These are phyloP conservation scores for Calonectria montana DNA, from an alignment of 2,329 filamentous ascomycete genomes.

Conservation along the genomic window DNA sequence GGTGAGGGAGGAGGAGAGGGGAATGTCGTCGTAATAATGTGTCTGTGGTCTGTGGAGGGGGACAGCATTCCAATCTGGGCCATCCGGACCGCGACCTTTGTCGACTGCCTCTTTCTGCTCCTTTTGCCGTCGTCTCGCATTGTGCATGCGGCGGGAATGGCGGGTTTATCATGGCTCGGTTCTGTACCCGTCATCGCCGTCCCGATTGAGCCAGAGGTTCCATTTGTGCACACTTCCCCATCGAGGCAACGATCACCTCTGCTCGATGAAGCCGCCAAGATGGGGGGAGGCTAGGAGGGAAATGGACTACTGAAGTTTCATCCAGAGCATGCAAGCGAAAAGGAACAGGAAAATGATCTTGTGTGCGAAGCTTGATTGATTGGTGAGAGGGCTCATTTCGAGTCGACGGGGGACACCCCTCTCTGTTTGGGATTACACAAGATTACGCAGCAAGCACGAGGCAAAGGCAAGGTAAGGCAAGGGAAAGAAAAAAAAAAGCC, in stretches of 20 bases:
- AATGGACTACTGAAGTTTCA: conserved; percentile 3
- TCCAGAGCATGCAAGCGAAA: background rate
- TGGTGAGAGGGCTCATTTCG: conserved; percentile 9
- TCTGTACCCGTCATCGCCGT: background rate
- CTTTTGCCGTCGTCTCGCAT: background rate
- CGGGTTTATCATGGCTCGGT: background rate
- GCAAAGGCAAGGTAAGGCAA: background rate
- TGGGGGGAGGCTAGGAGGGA: background rate
- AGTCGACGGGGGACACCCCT: conserved; percentile 10
- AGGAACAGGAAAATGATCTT: conserved; percentile 16
- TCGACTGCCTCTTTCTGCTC: background rate
- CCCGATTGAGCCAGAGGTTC: background rate
- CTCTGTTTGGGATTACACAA: conserved; percentile 1
- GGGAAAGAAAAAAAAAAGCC: background rate
- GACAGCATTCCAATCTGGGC: background rate
- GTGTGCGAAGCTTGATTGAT: background rate
- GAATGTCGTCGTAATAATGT: conserved; percentile 1
- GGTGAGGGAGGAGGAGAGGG: background rate
- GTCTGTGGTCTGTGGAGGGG: background rate
- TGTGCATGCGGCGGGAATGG: background rate
- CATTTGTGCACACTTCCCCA: background rate
- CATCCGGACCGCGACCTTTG: background rate
- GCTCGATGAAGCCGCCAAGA: background rate
- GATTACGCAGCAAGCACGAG: background rate
- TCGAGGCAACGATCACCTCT: conserved; percentile 1